phyloP scores from a whole-genome alignment of 1,284 basidiomycete genomes.

The Cryptococcus sp. region DNA sequence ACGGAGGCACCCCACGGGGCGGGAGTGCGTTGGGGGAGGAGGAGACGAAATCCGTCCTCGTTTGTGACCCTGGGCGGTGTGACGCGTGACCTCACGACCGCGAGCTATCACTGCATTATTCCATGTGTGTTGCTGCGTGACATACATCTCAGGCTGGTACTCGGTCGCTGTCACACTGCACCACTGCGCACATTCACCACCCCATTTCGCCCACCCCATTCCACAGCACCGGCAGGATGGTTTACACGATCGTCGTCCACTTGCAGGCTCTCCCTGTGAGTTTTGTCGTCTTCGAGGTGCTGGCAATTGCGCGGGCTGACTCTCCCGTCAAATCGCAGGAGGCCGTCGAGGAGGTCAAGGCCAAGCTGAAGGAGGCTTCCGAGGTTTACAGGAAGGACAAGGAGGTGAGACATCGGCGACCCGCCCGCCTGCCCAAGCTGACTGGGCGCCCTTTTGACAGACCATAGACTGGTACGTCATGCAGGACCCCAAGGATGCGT shows the following conservation, averaged over 20 bases:
- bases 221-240: slow-evolving; percentile 25
- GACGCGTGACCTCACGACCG: not conserved
- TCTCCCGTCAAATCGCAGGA: slow-evolving; percentile 23
- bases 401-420: slow-evolving; percentile 27
- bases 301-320: not conserved
- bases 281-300: not conserved
- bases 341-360: slow-evolving; percentile 43
- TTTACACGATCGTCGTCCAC: slow-evolving; percentile 50
- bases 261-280: slow-evolving; percentile 43
- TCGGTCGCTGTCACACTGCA: no score
- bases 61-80: not conserved
- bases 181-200: not conserved
- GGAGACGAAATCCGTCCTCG: no score
- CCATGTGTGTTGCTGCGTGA: not conserved
- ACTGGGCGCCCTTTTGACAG: slow-evolving; percentile 7
- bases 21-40: no score
- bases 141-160: no score
- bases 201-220: not conserved
- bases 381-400: slow-evolving; percentile 47
- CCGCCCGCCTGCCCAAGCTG: not conserved
- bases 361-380: slow-evolving; percentile 48
- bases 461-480: slow-evolving; percentile 48
- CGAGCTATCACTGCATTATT: not conserved
- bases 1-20: no score
- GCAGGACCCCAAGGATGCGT: slow-evolving; percentile 48